Evolutionary conservation across 495 filamentous ascomycete species (phyloP), one percentile per base, ranked within the genome.

Genomic region (Penicillium subrubescens): DNA sequence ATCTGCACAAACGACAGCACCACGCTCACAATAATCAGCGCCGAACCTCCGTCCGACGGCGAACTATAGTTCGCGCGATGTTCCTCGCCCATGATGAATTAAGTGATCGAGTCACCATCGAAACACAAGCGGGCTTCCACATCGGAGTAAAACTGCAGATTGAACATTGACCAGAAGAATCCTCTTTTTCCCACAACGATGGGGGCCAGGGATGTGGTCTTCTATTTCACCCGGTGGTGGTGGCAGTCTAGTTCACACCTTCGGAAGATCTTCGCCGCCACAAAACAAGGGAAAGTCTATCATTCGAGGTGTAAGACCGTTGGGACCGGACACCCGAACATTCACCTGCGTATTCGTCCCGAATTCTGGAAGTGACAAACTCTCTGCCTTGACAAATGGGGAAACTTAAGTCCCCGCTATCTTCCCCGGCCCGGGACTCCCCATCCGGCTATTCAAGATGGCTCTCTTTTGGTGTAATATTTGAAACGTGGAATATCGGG

Each of bases 1-100:
- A 67, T 57, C 51, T 67, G 65, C n/a, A 63, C 14, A 21, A 63
- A 57, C 10, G 65, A 59, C 15, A 67, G 10, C 7, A 27, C 50
- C 11, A 67, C 25, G 27, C 56, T 33, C 8, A 56, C 60, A 29
- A 23, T 51, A 31, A 67, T 43, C 37, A 67, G 57, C 2, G 44
- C 21, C 44, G 19, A 11, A 8, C 44, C 44, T 12, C 19, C 44
- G 12, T 25, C 21, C 21, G 44, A 48, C 44, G 44, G 44, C 44
- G 21, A 4, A 23, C 19, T 23, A 11, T 23, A 48, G 44, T 48
- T 48, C 44, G 25, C 44, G 19, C 10, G 15, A 17, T 17, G 44
- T 48, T 48, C 44, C 44, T 48, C 21, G 44, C 44, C 44, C 44
- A 48, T 48, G 44, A 48, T 48, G 8, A 21, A 8, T 11, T 25